These are phyloP conservation scores for Wickerhamomyces bovis DNA, from an alignment of 805 yeast species.

Conservation along the genomic window DNA sequence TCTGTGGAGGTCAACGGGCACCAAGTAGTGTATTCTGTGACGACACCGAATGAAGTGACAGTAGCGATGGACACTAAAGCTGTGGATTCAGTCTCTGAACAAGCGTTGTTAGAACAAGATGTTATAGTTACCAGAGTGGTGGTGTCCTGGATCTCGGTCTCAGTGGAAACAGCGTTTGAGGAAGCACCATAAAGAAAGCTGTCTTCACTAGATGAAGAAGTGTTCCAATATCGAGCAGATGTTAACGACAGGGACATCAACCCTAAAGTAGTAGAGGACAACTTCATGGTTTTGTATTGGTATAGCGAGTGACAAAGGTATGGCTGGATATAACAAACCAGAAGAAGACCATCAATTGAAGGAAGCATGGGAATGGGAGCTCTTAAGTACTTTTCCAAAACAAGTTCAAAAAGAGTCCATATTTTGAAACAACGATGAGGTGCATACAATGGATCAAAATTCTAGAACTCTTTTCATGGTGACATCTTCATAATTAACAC, in stretches of 20 bases:
- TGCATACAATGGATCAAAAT: background rate
- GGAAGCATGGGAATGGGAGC: background rate
- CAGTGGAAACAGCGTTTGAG: background rate
- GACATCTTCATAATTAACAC: no score
- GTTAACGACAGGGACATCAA: background rate
- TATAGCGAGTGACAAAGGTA: background rate
- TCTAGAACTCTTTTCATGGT: no score
- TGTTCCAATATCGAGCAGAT: constrained; percentile 5
- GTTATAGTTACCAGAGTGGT: constrained; percentile 19
- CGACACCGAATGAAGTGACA: constrained; percentile 26
- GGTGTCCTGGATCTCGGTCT: background rate
- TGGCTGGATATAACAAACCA: background rate
- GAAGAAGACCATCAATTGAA: no score
- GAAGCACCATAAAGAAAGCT: constrained; percentile 5
- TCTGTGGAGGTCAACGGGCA: constrained; percentile 28
- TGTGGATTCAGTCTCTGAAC: no score
- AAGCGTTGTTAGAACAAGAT: constrained; percentile 11
- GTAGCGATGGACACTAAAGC: constrained; percentile 22
- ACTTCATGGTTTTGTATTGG: background rate
- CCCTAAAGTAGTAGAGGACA: background rate
- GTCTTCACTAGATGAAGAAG: constrained; percentile 5
- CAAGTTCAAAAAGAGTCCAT: background rate
- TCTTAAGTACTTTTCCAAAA: background rate
- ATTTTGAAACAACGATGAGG: background rate
- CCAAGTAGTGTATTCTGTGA: constrained; percentile 21